Base-by-base conservation (phyloP, 2,329 filamentous ascomycete species). In the Paecilomyces fulvus region DNA sequence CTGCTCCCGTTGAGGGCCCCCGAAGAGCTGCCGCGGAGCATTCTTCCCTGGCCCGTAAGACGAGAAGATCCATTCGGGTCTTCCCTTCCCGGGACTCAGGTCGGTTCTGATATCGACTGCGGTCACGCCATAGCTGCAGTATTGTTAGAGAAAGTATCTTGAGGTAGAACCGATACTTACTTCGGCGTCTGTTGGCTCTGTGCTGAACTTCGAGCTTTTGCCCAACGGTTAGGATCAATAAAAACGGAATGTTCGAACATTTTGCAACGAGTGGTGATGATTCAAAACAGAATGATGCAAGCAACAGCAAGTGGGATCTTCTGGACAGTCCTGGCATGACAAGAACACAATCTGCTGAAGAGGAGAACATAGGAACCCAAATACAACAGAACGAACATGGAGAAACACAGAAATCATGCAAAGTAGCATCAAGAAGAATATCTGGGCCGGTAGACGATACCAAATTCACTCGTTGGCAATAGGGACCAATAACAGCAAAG, bases 11-110 rank as follows among this genome's bases (percentile, higher is more conserved):
- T 83, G 79, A 49, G 79, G 80, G 1, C 90, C 91, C 54, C 90
- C 90, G 65, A 96, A 92, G 0, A 96, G 79, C 72, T 96, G 90
- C 17, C 84, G 83, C 0, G 92, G 92, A 1, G 88, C 84, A 63
- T 91, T 83, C 64, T 78, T 81, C 3, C 87, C 88, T 0, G 92
- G 91, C 0, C 86, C 89, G 71, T 96, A 97, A 21, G 87, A 82
- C 1, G 92, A 96, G 23, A 96, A 80, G 3, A 94, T 86, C 88
- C 92, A 97, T 78, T 83, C 75, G 17, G 92, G 92, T 8, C 82
- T 80, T 58, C 94, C 89, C 21, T 79, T 78, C 5, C 72, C 72
- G 21, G 63, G 60, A 0, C 79, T 82, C 50, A 95, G 77, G 67
- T 95, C 90, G 54, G 75, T 73, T 58, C 80, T 79, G 63, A 95